These are phyloP conservation scores for Candida broadrunensis DNA, from an alignment of 805 yeast genomes.

Conservation along the genomic window DNA sequence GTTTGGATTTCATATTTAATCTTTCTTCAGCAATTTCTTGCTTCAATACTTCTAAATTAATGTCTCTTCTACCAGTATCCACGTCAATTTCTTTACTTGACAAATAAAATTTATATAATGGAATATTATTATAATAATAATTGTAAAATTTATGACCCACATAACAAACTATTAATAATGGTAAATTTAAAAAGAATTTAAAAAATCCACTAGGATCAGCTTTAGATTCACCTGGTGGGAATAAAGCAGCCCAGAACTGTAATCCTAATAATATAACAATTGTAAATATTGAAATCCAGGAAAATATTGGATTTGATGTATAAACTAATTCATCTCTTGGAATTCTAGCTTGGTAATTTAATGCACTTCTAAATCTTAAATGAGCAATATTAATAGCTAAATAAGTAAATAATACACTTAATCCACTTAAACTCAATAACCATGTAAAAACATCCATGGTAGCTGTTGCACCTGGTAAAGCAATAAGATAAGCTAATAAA, in stretches of 20 bases:
- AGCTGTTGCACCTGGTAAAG: constrained; percentile 21
- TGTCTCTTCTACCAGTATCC: constrained; percentile 59
- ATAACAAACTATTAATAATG: constrained; percentile 43
- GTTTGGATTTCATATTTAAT: constrained; percentile 7
- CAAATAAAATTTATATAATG: constrained; percentile 35
- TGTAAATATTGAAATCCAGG: constrained; percentile 29
- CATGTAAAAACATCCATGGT: constrained; percentile 25
- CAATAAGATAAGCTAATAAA: constrained; percentile 24
- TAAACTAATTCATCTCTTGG: constrained; percentile 28
- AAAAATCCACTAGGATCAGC: constrained; percentile 45
- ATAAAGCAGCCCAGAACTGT: constrained; percentile 39
- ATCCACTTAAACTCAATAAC: constrained; percentile 28
- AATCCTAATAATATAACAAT: constrained; percentile 25
- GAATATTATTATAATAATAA: constrained; percentile 18
- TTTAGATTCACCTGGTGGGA: constrained; percentile 24
- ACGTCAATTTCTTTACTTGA: constrained; percentile 53
- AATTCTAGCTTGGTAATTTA: constrained; percentile 17
- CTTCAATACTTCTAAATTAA: constrained; percentile 50
- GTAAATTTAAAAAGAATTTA: constrained; percentile 50
- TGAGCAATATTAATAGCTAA: constrained; percentile 29
- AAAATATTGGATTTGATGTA: constrained; percentile 28
- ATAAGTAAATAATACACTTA: constrained; percentile 28
- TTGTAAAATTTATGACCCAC: constrained; percentile 50
- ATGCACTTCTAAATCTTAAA: constrained; percentile 26
- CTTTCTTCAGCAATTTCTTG: constrained; percentile 51